phyloP scores from a whole-genome alignment of 179 eudicot genomes.

The Beta lomatogona region DNA sequence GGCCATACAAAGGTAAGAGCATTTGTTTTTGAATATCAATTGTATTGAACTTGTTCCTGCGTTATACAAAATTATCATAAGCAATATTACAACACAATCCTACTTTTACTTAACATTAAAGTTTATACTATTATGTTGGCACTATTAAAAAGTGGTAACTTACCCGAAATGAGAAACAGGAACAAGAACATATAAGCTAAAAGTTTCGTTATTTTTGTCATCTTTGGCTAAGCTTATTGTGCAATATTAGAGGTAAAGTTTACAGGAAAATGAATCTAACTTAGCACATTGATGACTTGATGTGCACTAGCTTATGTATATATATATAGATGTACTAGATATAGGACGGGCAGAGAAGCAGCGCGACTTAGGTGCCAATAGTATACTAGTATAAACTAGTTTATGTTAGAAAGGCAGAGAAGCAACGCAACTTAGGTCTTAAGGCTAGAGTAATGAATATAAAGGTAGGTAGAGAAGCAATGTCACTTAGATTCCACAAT shows the following conservation, averaged over 20 bases:
- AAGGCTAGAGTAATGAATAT: too few species aligned
- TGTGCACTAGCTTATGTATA: neutral
- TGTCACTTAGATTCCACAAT: neutral
- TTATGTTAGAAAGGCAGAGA: neutral
- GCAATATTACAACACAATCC: too few species aligned
- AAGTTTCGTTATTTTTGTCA: neutral
- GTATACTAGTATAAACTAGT: too few species aligned
- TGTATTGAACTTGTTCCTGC: constrained; percentile 22
- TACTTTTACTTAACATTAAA: too few species aligned
- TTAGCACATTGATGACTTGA: neutral
- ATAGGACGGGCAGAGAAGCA: neutral
- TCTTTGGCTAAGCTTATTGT: neutral
- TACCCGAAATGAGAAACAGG: constrained; percentile 15
- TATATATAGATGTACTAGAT: constrained; percentile 3
- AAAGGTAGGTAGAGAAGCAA: neutral
- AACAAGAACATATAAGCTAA: constrained; percentile 8
- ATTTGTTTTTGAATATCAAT: constrained; percentile 43
- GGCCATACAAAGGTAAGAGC: constrained; percentile 49
- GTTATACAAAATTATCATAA: neutral
- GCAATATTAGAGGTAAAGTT: neutral
- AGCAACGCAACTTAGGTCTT: neutral
- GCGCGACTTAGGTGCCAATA: neutral
- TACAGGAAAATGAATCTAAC: neutral
- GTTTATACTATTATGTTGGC: too few species aligned
- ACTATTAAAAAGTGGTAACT: neutral